Evolutionary conservation across 1,284 basidiomycete species (phyloP), one percentile per base, ranked within the genome.

Genomic region (Ceratobasidium sp.): DNA sequence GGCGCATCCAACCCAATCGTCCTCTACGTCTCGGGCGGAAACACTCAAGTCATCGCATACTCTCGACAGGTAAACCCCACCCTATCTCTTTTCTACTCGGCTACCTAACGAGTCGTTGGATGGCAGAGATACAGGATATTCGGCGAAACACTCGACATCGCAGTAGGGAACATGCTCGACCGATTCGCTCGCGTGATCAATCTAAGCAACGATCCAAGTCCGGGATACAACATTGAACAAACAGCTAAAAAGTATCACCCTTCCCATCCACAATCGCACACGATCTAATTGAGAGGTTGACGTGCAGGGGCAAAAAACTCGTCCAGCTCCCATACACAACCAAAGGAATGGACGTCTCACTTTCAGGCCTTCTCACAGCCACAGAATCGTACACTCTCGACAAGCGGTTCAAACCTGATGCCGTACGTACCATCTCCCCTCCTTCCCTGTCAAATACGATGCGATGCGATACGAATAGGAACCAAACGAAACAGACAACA

Each of bases 21-120:
- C 1, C 91, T 99, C 46, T 99, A 99, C 83, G 98, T 99, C 14
- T 99, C 97, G 0, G 98, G 98, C 18, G 98, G 98, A 12, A 99
- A 99, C 85, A 99, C 98, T 0, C 98, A 99, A 85, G 97, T 99
- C 46, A 99, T 99, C 80, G 98, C 98, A 0, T 99, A 99, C 84
- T 98, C 96, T 23, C 93, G 96, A 81, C 96, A 99, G 57, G 71
- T 48, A 74, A 74, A 41, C 46, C 46, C 46, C n/a, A 7, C 46
- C 14, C 5, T 12, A 3, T 50, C 65, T 27, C 16, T 10, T 23
- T 33, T 23, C 38, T n/a, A 3, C 41, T 23, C 33, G 2, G 30
- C n/a, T 57, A 14, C 46, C 18, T 48, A 10, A 3, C 7, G 27
- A 38, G 14, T 30, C 18, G 16, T 18, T n/a, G 20, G 4, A n/a